Percentiles rank a stretch among this genome's conserved stretches.
Conservation (phyloP, 805 yeast genomes). For the Lachancea quebecensis region DNA sequence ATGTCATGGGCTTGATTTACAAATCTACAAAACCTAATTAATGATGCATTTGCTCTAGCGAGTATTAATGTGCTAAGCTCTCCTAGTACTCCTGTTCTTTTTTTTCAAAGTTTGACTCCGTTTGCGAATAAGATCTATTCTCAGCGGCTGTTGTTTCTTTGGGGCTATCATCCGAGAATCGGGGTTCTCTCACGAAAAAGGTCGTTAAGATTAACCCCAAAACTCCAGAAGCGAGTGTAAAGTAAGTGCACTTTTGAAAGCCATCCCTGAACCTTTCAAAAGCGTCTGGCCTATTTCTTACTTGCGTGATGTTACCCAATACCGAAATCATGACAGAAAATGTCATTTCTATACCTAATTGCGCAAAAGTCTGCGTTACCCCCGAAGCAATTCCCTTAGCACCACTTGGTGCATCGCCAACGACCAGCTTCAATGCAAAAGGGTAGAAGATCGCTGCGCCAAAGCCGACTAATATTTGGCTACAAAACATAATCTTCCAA, state of each 20-base stretch:
- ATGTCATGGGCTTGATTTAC: too few species aligned
- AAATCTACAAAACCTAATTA: too few species aligned
- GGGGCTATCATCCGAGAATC: too few species aligned
- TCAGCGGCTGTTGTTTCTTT: too few species aligned
- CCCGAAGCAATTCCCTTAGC: constrained; percentile 38
- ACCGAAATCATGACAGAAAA: constrained; percentile 13
- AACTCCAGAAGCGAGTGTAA: constrained; percentile 9
- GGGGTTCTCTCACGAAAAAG: too few species aligned
- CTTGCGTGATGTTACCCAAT: constrained; percentile 7
- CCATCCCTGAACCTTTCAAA: not conserved
- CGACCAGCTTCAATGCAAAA: constrained; percentile 29
- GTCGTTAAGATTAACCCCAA: constrained; percentile 1
- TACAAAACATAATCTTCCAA: constrained; percentile 30
- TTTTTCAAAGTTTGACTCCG: too few species aligned
- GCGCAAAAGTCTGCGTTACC: constrained; percentile 32
- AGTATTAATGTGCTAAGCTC: too few species aligned
- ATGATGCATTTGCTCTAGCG: too few species aligned
- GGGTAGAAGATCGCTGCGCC: constrained; percentile 32
- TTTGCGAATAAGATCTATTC: too few species aligned
- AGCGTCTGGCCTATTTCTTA: not conserved
- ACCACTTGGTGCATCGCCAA: constrained; percentile 32
- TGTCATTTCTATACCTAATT: constrained; percentile 25
- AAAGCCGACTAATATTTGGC: constrained; percentile 20
- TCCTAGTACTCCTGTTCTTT: too few species aligned
- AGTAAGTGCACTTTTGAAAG: constrained; percentile 10